Evolutionary conservation across 192 early-diverging fungal species (phyloP), one percentile per base, ranked within the genome.

Genomic region (Helicostylum pulchrum): DNA sequence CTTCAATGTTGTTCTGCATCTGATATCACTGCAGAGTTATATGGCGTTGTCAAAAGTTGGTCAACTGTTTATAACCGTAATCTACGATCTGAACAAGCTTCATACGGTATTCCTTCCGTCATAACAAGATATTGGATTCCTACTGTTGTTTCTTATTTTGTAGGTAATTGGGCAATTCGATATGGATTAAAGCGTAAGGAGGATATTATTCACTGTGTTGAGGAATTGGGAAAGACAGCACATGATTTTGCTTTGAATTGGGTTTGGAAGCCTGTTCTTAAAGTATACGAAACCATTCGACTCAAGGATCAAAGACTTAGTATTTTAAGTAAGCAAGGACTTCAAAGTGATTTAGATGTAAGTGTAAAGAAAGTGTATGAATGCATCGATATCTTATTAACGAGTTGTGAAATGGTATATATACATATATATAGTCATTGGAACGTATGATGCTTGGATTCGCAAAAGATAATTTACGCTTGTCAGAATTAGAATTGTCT

Each of bases 381-480:
- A 36, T 49, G n/a, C n/a, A n/a, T n/a, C n/a, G n/a, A n/a, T n/a
- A n/a, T n/a, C n/a, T n/a, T n/a, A n/a, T n/a, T n/a, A 17, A 31
- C 15, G 32, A 63, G 4, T 10, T 23, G 23, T 3, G 11, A 32
- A 19, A 9, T 15, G 0, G 44, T 3, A 46, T 10, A 46, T 15
- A 9, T 26, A 26, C 2, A 26, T 26, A 26, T 26, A 26, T 26
- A 4, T 68, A 87, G 78, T 92, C 91, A 53, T 78, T 97, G 7
- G 93, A 95, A 62, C 78, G 89, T 19, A 97, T 97, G 95, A 91
- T 95, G 6, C 71, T 90, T 20, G 81, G 87, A 0, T 97, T 94
- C 83, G 92, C 82, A 15, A 72, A 62, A 23, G 74, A 80, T 51
- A 59, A 81, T 58, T 70, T 69, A 26, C 34, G 73, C 4, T 70